Base-by-base conservation (phyloP, 2,329 filamentous ascomycete genomes). In the Exophiala lecanii-corni region DNA sequence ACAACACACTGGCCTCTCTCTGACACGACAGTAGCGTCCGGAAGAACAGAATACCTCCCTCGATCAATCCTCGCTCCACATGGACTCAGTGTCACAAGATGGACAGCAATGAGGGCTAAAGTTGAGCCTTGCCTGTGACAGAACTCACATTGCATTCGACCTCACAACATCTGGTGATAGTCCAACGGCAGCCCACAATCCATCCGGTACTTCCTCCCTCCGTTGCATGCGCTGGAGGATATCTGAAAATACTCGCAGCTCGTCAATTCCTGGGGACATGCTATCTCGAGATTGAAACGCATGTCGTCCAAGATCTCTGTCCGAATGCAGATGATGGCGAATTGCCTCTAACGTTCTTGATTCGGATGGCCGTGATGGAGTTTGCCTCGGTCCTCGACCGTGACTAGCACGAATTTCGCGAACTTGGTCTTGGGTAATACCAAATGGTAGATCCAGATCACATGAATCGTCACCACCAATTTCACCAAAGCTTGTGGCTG, bases 181-280 rank as follows among this genome's bases (percentile, higher is more conserved):
- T 31, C 83, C 83, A 45, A 75, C 81, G 56, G 78, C 75, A 45
- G 78, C 78, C 87, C 87, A 94, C 80, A 84, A 89, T 51, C 87
- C 81, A 49, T 92, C 86, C 0, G 86, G 84, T 41, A 92, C 83
- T 55, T 89, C 84, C 57, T 86, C 77, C 17, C 85, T 72, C 13
- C 77, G 74, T 23, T 82, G 79, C 41, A 94, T 72, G 32, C 79
- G 75, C 54, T 82, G 79, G 25, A 92, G 73, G 35, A 94, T 83
- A 38, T 74, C 73, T 54, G 86, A 82, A 75, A 89, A 83, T 34
- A 81, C 78, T 16, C 76, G 73, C 18, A 84, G 62, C 43, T 68
- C 66, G n/a, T 48, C 20, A 3, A 39, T 36, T 6, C 23, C 23
- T 7, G 23, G 23, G 12, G 23, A 26, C 23, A 26, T 7, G 23